Conservation (phyloP, 139 green algal genomes). For the Limnomonas spitsbergensis region DNA sequence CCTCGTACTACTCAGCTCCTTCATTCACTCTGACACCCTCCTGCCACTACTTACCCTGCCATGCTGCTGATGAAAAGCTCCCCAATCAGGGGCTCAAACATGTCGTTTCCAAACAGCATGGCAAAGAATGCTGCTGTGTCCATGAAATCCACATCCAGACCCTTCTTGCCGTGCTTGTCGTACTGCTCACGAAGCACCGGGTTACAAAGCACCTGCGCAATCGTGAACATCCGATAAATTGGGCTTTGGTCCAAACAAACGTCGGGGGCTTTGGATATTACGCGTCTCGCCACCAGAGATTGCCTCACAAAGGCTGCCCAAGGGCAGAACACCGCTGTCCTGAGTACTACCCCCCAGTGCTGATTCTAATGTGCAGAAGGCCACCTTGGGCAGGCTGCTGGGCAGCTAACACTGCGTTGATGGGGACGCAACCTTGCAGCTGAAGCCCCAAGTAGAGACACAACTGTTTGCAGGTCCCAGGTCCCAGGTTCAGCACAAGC, state of each 20-base stretch:
- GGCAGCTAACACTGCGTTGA: too few relatives aligned
- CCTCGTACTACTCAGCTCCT: too few relatives aligned
- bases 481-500: too few relatives aligned
- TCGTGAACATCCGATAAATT: too few relatives aligned
- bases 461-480: too few relatives aligned
- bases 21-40: too few relatives aligned
- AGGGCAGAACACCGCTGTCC: too few relatives aligned
- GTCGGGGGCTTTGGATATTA: not conserved
- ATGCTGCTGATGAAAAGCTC: constrained; percentile 69
- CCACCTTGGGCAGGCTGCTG: too few relatives aligned
- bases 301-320: not conserved
- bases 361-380: too few relatives aligned
- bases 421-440: too few relatives aligned
- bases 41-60: not conserved
- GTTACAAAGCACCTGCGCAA: constrained; percentile 78
- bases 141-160: constrained; percentile 78
- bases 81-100: constrained; percentile 73
- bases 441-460: too few relatives aligned
- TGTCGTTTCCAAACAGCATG: constrained; percentile 83
- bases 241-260: not conserved
- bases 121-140: constrained; percentile 76
- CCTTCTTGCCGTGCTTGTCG: constrained; percentile 67
- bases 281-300: constrained; percentile 3
- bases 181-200: constrained; percentile 71
- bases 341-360: too few relatives aligned